These are phyloP conservation scores for Beta corolliflora DNA, from an alignment of 179 eudicot species.

Conservation along the genomic window DNA sequence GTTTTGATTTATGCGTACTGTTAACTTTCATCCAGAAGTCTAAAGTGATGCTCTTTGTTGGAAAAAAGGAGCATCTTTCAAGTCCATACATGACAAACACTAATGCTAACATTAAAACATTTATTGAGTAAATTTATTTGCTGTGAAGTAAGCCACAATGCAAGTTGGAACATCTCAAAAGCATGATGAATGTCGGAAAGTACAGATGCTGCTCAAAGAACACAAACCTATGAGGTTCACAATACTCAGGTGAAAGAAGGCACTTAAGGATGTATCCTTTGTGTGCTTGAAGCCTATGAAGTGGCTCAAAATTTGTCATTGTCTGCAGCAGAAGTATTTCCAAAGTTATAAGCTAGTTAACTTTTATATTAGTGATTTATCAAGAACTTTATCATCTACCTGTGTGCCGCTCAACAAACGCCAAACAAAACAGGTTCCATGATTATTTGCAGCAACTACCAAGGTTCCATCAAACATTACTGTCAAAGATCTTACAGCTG, in stretches of 20 bases:
- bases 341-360: constrained; percentile 5
- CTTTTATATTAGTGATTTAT: not conserved
- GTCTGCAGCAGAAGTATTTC: constrained; percentile 52
- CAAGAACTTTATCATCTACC: constrained; percentile 34
- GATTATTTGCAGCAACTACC: constrained; percentile 94
- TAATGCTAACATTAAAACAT: not conserved
- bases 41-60: not conserved
- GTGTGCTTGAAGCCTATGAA: constrained; percentile 94
- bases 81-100: not conserved
- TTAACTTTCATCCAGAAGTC: not conserved
- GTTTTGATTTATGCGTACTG: not conserved
- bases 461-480: constrained; percentile 98
- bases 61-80: not conserved
- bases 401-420: constrained; percentile 83
- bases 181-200: not conserved
- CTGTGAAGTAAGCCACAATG: not conserved
- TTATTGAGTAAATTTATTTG: not conserved
- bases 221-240: constrained; percentile 74
- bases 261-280: constrained; percentile 94
- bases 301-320: constrained; percentile 97
- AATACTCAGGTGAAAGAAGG: constrained; percentile 87
- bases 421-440: constrained; percentile 97
- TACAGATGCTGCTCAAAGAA: not conserved
- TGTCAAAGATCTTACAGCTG: constrained; percentile 90
- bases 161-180: not conserved